phyloP scores from a whole-genome alignment of 148 eudicot genomes.

The Rhododendron ovatum region DNA sequence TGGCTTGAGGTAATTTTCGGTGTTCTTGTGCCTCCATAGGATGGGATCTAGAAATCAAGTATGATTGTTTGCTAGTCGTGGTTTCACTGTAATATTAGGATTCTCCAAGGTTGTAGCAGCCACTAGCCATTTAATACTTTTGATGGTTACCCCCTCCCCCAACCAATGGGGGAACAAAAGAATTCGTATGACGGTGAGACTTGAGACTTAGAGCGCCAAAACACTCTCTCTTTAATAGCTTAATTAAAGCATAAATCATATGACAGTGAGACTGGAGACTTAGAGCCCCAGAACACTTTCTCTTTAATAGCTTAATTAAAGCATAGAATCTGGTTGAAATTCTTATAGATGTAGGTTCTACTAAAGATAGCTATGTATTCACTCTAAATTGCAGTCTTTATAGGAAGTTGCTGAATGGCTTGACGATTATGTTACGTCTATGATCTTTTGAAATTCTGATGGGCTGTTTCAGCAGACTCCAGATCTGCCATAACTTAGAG shows the following conservation, averaged over 20 bases:
- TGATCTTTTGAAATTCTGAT: background rate
- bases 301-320: background rate
- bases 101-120: background rate
- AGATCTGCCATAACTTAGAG: background rate
- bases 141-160: background rate
- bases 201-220: background rate
- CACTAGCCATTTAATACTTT: background rate
- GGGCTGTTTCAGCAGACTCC: background rate
- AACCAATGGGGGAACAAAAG: background rate
- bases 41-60: background rate
- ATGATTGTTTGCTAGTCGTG: background rate
- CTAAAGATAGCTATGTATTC: background rate
- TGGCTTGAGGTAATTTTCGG: background rate
- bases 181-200: background rate
- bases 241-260: background rate
- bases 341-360: background rate
- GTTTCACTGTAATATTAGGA: background rate
- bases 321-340: background rate
- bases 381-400: background rate
- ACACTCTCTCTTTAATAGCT: background rate
- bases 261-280: background rate
- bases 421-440: background rate
- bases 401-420: background rate
- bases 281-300: background rate
- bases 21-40: background rate